Percentiles rank a stretch among this genome's conserved stretches.
Evolutionary conservation across 768 basidiomycete species (phyloP).

Genomic region (Boletus huronensis): DNA sequence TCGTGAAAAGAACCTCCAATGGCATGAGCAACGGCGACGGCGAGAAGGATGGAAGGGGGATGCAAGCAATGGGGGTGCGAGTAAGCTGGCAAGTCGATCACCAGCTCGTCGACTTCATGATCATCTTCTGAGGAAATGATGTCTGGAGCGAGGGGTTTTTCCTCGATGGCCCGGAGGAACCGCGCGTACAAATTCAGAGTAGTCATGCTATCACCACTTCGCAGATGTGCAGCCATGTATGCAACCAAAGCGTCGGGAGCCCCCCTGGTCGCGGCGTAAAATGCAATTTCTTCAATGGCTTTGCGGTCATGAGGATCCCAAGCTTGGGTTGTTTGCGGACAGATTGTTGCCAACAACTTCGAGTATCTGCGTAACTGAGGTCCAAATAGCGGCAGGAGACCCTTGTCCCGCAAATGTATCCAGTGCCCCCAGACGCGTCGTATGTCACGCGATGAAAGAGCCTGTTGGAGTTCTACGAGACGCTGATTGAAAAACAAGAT

Average conservation of each 20-base stretch:
- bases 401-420: conserved; percentile 40
- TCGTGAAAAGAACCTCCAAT: conserved; percentile 54
- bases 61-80: conserved; percentile 9
- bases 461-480: conserved; percentile 38
- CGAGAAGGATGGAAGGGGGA: conserved; percentile 43
- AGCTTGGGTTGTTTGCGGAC: conserved; percentile 15
- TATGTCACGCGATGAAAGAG: conserved; percentile 36
- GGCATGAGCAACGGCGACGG: conserved; percentile 59
- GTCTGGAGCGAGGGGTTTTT: conserved; percentile 18
- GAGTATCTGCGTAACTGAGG: conserved; percentile 42
- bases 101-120: conserved; percentile 25
- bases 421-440: conserved; percentile 35
- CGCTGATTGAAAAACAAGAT: conserved; percentile 34
- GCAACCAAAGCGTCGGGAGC: conserved; percentile 47
- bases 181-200: conserved; percentile 45
- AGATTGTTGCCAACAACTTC: conserved; percentile 30
- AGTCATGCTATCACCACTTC: conserved; percentile 36
- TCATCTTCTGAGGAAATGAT: conserved; percentile 10
- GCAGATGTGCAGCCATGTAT: conserved; percentile 47
- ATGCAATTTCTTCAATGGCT: conserved; percentile 45
- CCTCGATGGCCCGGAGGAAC: conserved; percentile 30
- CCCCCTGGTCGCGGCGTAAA: conserved; percentile 44
- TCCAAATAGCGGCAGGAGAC: conserved; percentile 46
- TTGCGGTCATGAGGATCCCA: conserved; percentile 31
- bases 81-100: conserved; percentile 19